A percentile compares a stretch with the other conserved stretches of the same genome.
These are phyloP conservation scores for Skeletonema tropicum DNA, from an alignment of 108 stramenopile species.

Conservation along the genomic window DNA sequence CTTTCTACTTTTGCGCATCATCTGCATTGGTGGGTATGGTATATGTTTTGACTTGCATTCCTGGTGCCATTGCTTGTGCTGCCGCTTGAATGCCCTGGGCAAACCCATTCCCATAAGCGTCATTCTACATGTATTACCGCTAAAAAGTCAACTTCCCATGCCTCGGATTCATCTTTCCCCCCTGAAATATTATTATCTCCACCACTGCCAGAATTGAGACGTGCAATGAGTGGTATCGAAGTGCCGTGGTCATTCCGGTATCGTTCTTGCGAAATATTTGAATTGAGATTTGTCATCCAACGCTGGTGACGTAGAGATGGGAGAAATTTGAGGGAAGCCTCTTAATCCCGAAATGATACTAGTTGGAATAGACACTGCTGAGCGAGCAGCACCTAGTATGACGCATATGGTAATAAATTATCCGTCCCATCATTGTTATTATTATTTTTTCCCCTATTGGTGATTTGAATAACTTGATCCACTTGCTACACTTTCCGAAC, in stretches of 20 bases:
- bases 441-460: not conserved
- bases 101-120: constrained; percentile 61
- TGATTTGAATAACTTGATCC: constrained; percentile 30
- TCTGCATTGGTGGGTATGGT: not conserved
- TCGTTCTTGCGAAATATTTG: constrained; percentile 15
- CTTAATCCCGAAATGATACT: constrained; percentile 52
- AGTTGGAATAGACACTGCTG: constrained; percentile 50
- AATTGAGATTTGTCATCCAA: constrained; percentile 29
- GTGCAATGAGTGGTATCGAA: constrained; percentile 19
- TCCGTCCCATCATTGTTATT: not conserved
- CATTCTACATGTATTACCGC: constrained; percentile 59
- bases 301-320: constrained; percentile 27
- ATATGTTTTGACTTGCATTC: constrained; percentile 37
- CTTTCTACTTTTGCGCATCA: not conserved
- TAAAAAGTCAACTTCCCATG: constrained; percentile 16
- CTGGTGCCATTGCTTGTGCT: constrained; percentile 31
- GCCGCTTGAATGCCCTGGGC: constrained; percentile 44
- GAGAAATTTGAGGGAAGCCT: constrained; percentile 63
- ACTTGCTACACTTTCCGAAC: constrained; percentile 6
- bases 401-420: constrained; percentile 50
- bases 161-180: not conserved
- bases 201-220: not conserved
- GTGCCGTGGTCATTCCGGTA: constrained; percentile 29
- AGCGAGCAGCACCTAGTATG: constrained; percentile 53
- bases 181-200: not conserved